Evolutionary conservation across 2,329 filamentous ascomycete species (phyloP).

Genomic region (Sclerotinia glacialis): DNA sequence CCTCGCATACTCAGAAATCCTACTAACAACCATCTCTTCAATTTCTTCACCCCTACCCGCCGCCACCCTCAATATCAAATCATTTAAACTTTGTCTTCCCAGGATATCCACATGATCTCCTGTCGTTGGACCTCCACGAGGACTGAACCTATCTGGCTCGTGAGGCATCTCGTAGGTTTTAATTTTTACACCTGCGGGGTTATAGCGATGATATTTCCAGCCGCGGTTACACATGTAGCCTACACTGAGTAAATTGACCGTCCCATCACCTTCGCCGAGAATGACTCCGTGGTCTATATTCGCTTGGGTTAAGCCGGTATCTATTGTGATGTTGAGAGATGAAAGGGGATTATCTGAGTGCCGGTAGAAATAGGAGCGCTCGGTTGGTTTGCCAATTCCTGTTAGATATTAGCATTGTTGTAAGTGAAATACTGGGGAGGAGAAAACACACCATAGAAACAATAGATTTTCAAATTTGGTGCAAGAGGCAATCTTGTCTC

Average conservation of each 20-base stretch:
- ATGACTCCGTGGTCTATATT: constrained; percentile 83
- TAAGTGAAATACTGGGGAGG: neutral
- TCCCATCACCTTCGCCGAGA: constrained; percentile 94
- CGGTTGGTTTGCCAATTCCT: constrained; percentile 84
- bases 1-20: constrained; percentile 77
- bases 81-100: constrained; percentile 83
- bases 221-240: constrained; percentile 98
- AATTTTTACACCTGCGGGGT: constrained; percentile 77
- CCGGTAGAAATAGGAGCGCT: constrained; percentile 89
- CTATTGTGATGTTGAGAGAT: constrained; percentile 72
- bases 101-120: constrained; percentile 97
- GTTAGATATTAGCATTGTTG: constrained; percentile 15
- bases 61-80: constrained; percentile 81
- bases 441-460: constrained; percentile 71
- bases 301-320: constrained; percentile 59
- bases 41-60: constrained; percentile 81
- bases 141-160: constrained; percentile 88
- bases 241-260: constrained; percentile 84
- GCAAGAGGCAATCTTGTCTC: constrained; percentile 84
- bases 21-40: constrained; percentile 72
- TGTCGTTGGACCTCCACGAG: constrained; percentile 66
- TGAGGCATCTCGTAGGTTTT: constrained; percentile 95
- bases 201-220: constrained; percentile 91
- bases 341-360: constrained; percentile 59
- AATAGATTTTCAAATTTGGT: constrained; percentile 89